Evolutionary conservation across 495 filamentous ascomycete species (phyloP).

Genomic region (Lentithecium fluviatile): DNA sequence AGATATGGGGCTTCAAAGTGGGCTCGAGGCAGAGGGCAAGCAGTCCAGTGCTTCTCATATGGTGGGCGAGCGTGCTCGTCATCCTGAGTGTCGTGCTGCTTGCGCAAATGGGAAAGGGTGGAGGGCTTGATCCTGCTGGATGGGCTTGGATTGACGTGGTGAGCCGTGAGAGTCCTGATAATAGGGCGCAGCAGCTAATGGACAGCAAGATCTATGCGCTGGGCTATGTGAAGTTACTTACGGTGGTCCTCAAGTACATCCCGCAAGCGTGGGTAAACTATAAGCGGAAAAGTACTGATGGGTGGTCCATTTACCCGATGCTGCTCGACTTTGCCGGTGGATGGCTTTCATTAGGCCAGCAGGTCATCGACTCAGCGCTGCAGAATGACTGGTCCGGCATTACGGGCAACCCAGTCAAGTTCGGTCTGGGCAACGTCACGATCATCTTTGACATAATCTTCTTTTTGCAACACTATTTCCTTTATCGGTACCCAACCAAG

Average conservation of each 20-base stretch:
- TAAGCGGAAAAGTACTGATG: slow-evolving; percentile 73
- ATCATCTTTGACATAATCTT: slow-evolving; percentile 87
- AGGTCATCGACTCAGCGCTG: slow-evolving; percentile 78
- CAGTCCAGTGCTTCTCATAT: slow-evolving; percentile 62
- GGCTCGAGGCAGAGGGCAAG: slow-evolving; percentile 58
- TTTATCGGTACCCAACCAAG: slow-evolving; percentile 26
- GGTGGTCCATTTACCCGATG: slow-evolving; percentile 85
- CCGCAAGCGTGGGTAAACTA: slow-evolving; percentile 80
- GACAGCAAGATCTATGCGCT: slow-evolving; percentile 67
- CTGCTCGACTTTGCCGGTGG: slow-evolving; percentile 83
- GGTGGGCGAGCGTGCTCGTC: slow-evolving; percentile 62
- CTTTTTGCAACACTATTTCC: slow-evolving; percentile 78
- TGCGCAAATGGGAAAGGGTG: slow-evolving; percentile 57
- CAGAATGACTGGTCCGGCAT: slow-evolving; percentile 87
- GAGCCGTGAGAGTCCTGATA: slow-evolving; percentile 36
- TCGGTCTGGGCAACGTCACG: slow-evolving; percentile 76
- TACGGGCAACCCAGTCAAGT: slow-evolving; percentile 87
- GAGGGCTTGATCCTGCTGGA: slow-evolving; percentile 52
- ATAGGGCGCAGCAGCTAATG: neutral
- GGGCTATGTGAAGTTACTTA: slow-evolving; percentile 82
- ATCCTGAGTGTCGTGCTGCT: slow-evolving; percentile 53
- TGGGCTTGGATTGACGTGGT: slow-evolving; percentile 84
- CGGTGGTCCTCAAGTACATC: slow-evolving; percentile 87
- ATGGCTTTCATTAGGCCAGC: slow-evolving; percentile 75
- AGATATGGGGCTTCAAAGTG: slow-evolving; percentile 72